A percentile compares a stretch with the other conserved stretches of the same genome.
phyloP scores from a whole-genome alignment of 2,329 filamentous ascomycete species.

The Microdochium nivale region DNA sequence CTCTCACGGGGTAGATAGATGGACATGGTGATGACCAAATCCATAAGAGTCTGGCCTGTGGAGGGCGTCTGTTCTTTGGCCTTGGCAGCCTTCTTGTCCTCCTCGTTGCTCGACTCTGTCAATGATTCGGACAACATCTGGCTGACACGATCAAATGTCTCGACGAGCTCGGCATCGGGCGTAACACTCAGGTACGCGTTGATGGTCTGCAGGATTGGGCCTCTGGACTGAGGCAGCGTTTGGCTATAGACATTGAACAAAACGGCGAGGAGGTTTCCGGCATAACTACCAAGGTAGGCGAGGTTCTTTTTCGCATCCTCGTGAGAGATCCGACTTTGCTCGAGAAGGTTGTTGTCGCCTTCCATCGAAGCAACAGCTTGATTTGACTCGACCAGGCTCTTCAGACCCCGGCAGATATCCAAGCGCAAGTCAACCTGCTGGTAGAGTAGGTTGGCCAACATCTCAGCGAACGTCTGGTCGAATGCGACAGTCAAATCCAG shows the following conservation, averaged over 20 bases:
- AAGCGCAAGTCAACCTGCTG: constrained; percentile 80
- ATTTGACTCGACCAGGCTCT: constrained; percentile 85
- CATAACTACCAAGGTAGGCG: constrained; percentile 67
- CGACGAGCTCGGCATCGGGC: constrained; percentile 66
- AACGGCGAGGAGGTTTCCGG: constrained; percentile 85
- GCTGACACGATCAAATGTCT: constrained; percentile 82
- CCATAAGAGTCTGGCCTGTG: constrained; percentile 90
- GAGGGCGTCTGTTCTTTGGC: constrained; percentile 70
- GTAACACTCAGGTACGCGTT: constrained; percentile 91
- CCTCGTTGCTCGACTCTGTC: constrained; percentile 42
- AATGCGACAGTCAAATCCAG: constrained; percentile 70
- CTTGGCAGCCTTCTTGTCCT: constrained; percentile 51
- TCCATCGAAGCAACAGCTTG: constrained; percentile 68
- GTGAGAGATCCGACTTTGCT: constrained; percentile 72
- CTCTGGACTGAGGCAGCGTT: constrained; percentile 85
- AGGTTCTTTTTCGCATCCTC: constrained; percentile 70
- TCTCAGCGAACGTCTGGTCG: constrained; percentile 81
- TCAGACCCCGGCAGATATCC: constrained; percentile 79
- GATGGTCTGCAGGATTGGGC: constrained; percentile 86
- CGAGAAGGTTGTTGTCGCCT: constrained; percentile 60
- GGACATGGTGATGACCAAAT: constrained; percentile 92
- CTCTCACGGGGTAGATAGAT: constrained; percentile 84
- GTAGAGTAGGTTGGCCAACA: constrained; percentile 86
- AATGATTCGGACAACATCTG: constrained; percentile 72
- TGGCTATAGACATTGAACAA: constrained; percentile 99